Evolutionary conservation across 129 eudicot species (phyloP).

Genomic region (Artemisia annua): DNA sequence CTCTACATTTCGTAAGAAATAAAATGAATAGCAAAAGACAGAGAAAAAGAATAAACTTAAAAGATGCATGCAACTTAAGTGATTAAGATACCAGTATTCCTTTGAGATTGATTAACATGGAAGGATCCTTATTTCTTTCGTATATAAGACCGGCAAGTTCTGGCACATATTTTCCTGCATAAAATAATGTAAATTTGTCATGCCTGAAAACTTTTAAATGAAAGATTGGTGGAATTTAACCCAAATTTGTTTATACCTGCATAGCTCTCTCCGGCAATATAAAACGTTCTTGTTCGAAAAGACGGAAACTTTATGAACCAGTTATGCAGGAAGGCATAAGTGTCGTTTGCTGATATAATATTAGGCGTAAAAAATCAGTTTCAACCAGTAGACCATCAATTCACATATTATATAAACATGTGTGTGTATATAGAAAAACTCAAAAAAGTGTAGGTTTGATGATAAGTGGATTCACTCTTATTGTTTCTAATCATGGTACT

Average conservation of each 20-base stretch:
- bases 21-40: background rate
- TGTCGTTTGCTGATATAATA: constrained; percentile 69
- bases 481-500: too few relatives aligned
- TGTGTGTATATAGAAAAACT: background rate
- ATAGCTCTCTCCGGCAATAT: constrained; percentile 97
- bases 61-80: constrained; percentile 1
- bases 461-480: too few relatives aligned
- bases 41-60: background rate
- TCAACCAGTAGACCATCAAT: constrained; percentile 9
- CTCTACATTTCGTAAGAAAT: background rate
- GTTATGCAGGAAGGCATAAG: constrained; percentile 76
- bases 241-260: constrained; percentile 52
- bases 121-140: constrained; percentile 65
- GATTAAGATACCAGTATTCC: constrained; percentile 65
- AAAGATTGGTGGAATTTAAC: constrained; percentile 12
- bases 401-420: background rate
- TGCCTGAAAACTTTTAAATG: background rate
- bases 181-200: background rate
- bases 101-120: constrained; percentile 59
- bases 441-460: too few relatives aligned
- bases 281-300: constrained; percentile 53
- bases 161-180: constrained; percentile 73
- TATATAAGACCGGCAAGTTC: constrained; percentile 77
- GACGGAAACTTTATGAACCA: constrained; percentile 91
- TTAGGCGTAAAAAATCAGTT: constrained; percentile 7